These are phyloP conservation scores for Vitis hybrid DNA, from an alignment of 177 flowering plant genomes.

Conservation along the genomic window DNA sequence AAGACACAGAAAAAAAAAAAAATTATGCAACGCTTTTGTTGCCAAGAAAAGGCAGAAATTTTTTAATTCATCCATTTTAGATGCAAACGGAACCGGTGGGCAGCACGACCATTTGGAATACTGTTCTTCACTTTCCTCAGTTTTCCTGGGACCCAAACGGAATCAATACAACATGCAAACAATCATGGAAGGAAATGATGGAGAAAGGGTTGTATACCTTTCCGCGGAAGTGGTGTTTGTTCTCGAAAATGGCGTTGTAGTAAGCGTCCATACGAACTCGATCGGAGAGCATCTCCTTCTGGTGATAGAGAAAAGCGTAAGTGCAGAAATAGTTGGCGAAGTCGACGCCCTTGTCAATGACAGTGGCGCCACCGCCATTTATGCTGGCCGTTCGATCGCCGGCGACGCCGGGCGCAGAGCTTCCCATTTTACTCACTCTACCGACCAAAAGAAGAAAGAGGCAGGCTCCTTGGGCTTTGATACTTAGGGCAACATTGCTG, in stretches of 20 bases:
- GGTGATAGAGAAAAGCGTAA: conserved; percentile 89
- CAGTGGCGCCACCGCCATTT: conserved; percentile 19
- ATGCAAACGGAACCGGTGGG: neutral
- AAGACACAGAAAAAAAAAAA: too few relatives aligned
- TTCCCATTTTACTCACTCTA: conserved; percentile 26
- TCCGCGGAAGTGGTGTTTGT: conserved; percentile 75
- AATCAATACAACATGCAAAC: neutral
- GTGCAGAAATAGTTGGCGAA: conserved; percentile 98
- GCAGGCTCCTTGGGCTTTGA: too few relatives aligned
- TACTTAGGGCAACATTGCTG: too few relatives aligned
- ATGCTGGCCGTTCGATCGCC: conserved; percentile 19
- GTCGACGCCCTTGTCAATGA: conserved; percentile 89
- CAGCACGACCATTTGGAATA: neutral
- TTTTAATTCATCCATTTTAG: neutral
- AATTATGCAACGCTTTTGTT: too few relatives aligned
- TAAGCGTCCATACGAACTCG: conserved; percentile 98
- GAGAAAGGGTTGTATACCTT: conserved; percentile 44
- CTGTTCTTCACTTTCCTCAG: neutral
- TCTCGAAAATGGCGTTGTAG: conserved; percentile 69
- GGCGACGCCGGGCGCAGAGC: conserved; percentile 35
- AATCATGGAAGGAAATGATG: neutral
- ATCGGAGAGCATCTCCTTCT: conserved; percentile 97
- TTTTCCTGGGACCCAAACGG: conserved; percentile 1
- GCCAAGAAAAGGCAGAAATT: neutral
- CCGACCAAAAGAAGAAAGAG: too few relatives aligned